phyloP scores from a whole-genome alignment of 352 stramenopile species.

The Peronospora destructor region DNA sequence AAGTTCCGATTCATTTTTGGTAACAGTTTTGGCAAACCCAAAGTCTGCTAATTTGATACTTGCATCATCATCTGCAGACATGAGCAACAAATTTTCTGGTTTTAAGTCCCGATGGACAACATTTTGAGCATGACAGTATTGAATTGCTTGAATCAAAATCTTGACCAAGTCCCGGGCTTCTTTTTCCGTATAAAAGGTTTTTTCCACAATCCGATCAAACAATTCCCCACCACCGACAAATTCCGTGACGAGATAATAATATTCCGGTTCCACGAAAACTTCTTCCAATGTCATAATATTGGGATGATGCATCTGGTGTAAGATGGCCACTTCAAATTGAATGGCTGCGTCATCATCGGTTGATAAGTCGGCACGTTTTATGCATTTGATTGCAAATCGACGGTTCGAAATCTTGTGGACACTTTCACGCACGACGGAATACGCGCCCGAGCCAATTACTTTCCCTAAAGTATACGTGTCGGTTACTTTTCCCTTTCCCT shows the following conservation, averaged over 20 bases:
- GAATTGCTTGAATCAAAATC: slow-evolving; percentile 69
- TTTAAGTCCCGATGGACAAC: slow-evolving; percentile 82
- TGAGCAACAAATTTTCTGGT: slow-evolving; percentile 85
- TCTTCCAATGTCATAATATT: slow-evolving; percentile 89
- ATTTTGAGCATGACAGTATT: slow-evolving; percentile 85
- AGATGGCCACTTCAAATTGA: slow-evolving; percentile 68
- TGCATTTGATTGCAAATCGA: slow-evolving; percentile 87
- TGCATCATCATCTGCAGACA: slow-evolving; percentile 77
- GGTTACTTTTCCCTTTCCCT: slow-evolving; percentile 45
- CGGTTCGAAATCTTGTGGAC: slow-evolving; percentile 73
- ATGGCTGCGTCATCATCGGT: slow-evolving; percentile 76
- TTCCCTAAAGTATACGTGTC: slow-evolving; percentile 70
- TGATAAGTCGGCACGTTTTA: slow-evolving; percentile 70
- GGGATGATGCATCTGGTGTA: slow-evolving; percentile 81
- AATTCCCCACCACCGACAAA: slow-evolving; percentile 82
- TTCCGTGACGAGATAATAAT: slow-evolving; percentile 87
- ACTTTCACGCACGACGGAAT: slow-evolving; percentile 83
- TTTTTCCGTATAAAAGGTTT: slow-evolving; percentile 82
- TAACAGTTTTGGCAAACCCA: slow-evolving; percentile 87
- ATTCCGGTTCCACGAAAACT: slow-evolving; percentile 85
- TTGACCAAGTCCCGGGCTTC: slow-evolving; percentile 81
- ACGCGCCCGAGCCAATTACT: slow-evolving; percentile 85
- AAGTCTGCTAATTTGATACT: slow-evolving; percentile 91
- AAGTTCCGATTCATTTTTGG: slow-evolving; percentile 48
- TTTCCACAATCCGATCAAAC: slow-evolving; percentile 87